These are phyloP conservation scores for Odontarrhena argentea DNA, from an alignment of 345 rosid genomes.

Conservation along the genomic window DNA sequence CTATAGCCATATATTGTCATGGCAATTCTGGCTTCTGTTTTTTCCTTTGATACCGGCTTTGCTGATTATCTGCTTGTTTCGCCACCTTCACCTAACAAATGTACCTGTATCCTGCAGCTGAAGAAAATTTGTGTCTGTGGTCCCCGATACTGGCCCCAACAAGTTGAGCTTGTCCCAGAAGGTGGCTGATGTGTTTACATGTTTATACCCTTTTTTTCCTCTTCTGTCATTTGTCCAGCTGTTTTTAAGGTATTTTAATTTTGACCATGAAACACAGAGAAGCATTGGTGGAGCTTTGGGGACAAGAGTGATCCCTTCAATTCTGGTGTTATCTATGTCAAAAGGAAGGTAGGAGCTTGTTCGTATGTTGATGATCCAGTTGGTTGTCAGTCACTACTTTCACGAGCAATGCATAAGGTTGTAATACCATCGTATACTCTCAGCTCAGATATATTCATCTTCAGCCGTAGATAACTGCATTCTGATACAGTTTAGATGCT, in stretches of 20 bases:
- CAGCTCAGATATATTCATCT: constrained; percentile 21
- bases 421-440: constrained; percentile 19
- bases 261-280: constrained; percentile 51
- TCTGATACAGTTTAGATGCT: constrained; percentile 23
- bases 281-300: constrained; percentile 83
- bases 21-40: constrained; percentile 22
- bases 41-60: constrained; percentile 14
- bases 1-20: constrained; percentile 3
- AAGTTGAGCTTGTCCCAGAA: constrained; percentile 80
- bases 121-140: constrained; percentile 82
- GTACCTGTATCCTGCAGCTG: constrained; percentile 61
- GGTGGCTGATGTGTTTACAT: constrained; percentile 47
- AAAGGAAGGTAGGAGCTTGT: constrained; percentile 96
- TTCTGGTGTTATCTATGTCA: constrained; percentile 85
- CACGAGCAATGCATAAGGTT: constrained; percentile 98
- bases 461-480: constrained; percentile 13
- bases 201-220: constrained; percentile 4
- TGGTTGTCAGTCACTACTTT: constrained; percentile 88
- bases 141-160: constrained; percentile 97
- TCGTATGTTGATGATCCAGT: constrained; percentile 94
- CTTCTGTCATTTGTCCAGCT: constrained; percentile 2
- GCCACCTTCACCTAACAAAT: constrained; percentile 32
- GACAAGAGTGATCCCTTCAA: constrained; percentile 73
- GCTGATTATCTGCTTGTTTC: constrained; percentile 13
- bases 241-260: constrained; percentile 11